Base-by-base conservation (phyloP, 2,329 filamentous ascomycete genomes). In the Sarocladium kiliense region DNA sequence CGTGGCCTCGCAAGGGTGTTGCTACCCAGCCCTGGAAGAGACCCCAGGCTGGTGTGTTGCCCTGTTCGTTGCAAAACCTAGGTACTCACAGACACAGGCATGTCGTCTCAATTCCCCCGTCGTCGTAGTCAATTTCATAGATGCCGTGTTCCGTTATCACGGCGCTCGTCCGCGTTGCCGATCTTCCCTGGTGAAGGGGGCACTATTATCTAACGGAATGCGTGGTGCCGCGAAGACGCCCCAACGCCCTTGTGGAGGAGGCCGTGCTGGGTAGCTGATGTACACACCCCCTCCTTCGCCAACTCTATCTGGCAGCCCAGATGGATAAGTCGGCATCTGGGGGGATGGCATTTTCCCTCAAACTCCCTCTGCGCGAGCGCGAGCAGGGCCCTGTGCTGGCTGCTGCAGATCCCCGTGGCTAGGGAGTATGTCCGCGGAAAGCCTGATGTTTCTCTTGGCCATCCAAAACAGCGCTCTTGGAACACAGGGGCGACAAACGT, bases 251-350 rank as follows among this genome's bases (percentile, higher is more conserved):
- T 18, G 18, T 7, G 44, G 3, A 7, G 6, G 26, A 39, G 44
- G 44, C 10, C 4, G 12, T n/a, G 14, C 26, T 45, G 41, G 41
- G n/a, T 25, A 25, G 18, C 9, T 7, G 19, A 16, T 11, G 3
- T n/a, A 11, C 44, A 49, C 44, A 10, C 44, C 44, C 44, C 47
- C 47, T 36, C 47, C 47, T 27, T 36, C 16, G 5, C 19, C 47
- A 51, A 34, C 47, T 32, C 47, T 34, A 34, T 51, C 47, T 36
- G 44, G 41, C 41, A 51, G 26, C 25, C 47, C 27, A 51, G 19
- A 36, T 51, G 47, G 47, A 51, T 51, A 51, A 36, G 47, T 51
- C 47, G 47, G 47, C 47, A 51, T 32, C 47, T 51, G 18, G 27
- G 18, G 7, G 12, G 23, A 51, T 36, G n/a, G 27, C 30, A 51